Percentiles rank a stretch among this genome's conserved stretches.
Conservation (phyloP, 2,329 filamentous ascomycete species). For the Bipolaris gigantea region DNA sequence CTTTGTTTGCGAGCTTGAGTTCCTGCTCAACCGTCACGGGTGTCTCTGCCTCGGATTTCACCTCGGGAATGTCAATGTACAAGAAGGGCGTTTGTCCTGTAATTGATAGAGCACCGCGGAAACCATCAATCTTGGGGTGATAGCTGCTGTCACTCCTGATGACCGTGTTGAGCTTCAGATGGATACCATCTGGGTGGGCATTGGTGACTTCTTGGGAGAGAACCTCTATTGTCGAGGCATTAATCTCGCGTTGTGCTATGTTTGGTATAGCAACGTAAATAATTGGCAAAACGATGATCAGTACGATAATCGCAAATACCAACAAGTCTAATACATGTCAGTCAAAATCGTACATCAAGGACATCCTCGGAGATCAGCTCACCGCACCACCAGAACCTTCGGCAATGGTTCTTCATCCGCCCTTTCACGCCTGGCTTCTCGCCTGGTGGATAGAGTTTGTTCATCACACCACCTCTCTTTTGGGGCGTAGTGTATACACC, state of each 20-base stretch:
- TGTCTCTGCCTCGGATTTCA: conserved; percentile 49
- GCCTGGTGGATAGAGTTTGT: conserved; percentile 41
- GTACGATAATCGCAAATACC: conserved; percentile 52
- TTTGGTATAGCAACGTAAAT: conserved; percentile 63
- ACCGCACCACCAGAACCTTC: conserved; percentile 47
- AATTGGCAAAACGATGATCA: conserved; percentile 61
- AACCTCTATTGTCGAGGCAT: conserved; percentile 55
- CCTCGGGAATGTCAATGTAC: conserved; percentile 50
- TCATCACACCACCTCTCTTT: conserved; percentile 36
- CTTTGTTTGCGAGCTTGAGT: conserved; percentile 48
- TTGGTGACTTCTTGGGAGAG: conserved; percentile 55
- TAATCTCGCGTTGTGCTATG: conserved; percentile 59
- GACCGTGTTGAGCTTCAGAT: conserved; percentile 53
- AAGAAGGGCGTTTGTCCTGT: conserved; percentile 48
- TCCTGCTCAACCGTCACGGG: conserved; percentile 49
- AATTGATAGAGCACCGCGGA: conserved; percentile 56
- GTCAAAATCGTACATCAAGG: not conserved
- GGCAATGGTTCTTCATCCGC: conserved; percentile 43
- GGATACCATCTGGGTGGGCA: conserved; percentile 53
- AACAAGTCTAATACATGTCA: conserved; percentile 47
- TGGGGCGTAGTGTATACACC: conserved; percentile 24
- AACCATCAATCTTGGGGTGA: conserved; percentile 58
- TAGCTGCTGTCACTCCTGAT: conserved; percentile 54
- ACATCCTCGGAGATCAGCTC: conserved; percentile 7
- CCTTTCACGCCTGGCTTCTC: conserved; percentile 35